Evolutionary conservation across 768 basidiomycete species (phyloP).

Genomic region (Collybia mongolica): DNA sequence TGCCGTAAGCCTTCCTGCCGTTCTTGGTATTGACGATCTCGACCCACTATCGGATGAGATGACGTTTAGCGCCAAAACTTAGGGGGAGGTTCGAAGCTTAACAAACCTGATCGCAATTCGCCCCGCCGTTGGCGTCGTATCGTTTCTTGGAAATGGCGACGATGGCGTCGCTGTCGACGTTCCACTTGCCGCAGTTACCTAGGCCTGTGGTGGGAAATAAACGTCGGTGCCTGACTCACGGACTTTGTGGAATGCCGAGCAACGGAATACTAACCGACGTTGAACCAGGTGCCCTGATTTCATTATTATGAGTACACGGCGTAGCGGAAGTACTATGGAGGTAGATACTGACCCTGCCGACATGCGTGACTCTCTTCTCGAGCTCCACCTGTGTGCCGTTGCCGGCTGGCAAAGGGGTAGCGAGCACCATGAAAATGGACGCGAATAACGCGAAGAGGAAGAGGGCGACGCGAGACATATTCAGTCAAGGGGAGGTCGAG

Average conservation of each 20-base stretch:
- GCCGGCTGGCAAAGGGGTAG: constrained; percentile 43
- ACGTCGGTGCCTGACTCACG: constrained; percentile 2
- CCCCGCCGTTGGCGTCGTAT: constrained; percentile 49
- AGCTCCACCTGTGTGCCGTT: constrained; percentile 29
- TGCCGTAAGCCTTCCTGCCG: constrained; percentile 46
- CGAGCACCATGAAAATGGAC: constrained; percentile 38
- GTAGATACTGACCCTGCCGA: constrained; percentile 50
- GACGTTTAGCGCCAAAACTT: constrained; percentile 7
- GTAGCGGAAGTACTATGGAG: background rate
- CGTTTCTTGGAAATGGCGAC: constrained; percentile 59
- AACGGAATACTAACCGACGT: constrained; percentile 36
- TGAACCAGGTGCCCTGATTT: constrained; percentile 66
- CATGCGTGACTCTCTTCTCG: constrained; percentile 51
- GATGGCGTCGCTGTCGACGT: constrained; percentile 50
- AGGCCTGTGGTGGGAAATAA: constrained; percentile 25
- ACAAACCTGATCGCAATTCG: constrained; percentile 61
- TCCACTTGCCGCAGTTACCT: constrained; percentile 63
- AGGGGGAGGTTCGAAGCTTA: background rate
- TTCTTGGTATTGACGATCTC: constrained; percentile 58
- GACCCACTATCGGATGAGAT: constrained; percentile 45
- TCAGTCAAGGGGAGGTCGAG: constrained; percentile 11
- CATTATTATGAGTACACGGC: constrained; percentile 6
- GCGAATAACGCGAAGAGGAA: constrained; percentile 39
- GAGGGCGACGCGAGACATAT: constrained; percentile 39
- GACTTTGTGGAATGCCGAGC: background rate